Base-by-base conservation (phyloP, 805 yeast species). In the Ogataea neopini region DNA sequence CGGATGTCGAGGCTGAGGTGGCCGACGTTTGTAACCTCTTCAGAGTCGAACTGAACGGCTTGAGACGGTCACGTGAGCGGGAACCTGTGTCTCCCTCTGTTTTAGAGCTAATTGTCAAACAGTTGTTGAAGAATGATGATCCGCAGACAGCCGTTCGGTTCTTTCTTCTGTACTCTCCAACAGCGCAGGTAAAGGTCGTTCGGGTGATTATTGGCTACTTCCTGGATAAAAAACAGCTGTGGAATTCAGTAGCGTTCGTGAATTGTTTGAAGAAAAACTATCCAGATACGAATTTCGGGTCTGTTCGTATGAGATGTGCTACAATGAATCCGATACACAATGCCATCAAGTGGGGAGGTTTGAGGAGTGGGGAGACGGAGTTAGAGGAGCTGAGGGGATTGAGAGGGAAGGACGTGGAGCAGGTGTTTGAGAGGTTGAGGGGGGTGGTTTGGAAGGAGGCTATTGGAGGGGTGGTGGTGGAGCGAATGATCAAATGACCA, bases 191-290 rank as follows among this genome's bases (percentile, higher is more conserved):
- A 3, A 6, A 20, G 3, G 9, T 34, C 10, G n/a, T 34, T 8
- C 20, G 37, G 4, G 11, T 4, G 8, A 13, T 37, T 4, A 11
- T 37, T 20, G 29, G 29, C 22, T 20, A 37, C 23, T 23, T 47
- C 29, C 29, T 40, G 1, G 37, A 25, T 1, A 23, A 33, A 25
- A 28, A 34, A 17, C 41, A 45, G 29, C 35, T 49, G 3, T 49
- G 49, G 49, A 19, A 43, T 28, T 35, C 44, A 3, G 7, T 49
- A 7, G 52, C 48, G 6, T 32, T 45, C 23, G 15, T 49, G 34
- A 42, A 49, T 33, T 42, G 34, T n/a, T 17, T 49, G 25, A 42
- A 43, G 13, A 32, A 26, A n/a, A 29, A 34, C 25, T 47, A 14
- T 25, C 33, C 40, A 8, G 19, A 2, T 4, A 15, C 40, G 10